Evolutionary conservation across 1,284 basidiomycete genomes (phyloP).

Genomic region (Porphyrellus sp.): DNA sequence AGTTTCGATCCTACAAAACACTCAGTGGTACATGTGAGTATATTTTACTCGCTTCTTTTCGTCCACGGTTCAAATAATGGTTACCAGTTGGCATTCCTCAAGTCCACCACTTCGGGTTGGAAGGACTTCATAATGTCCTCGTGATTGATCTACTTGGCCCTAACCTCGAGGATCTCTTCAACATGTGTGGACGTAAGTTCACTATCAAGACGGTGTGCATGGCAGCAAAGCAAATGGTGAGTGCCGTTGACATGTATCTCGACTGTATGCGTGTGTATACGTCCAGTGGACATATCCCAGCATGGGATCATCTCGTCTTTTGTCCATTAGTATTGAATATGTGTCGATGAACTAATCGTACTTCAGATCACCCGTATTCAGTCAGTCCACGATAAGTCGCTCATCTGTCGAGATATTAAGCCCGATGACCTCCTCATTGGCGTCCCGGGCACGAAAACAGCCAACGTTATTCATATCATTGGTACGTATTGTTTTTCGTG

Average conservation of each 20-base stretch:
- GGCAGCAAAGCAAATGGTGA: conserved; percentile 98
- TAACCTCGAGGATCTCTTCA: conserved; percentile 94
- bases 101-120: conserved; percentile 98
- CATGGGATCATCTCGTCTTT: background rate
- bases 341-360: conserved; percentile 8
- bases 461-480: conserved; percentile 91
- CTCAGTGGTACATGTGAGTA: conserved; percentile 86
- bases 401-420: conserved; percentile 99
- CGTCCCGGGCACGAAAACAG: conserved; percentile 87
- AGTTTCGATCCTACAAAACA: conserved; percentile 96
- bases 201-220: conserved; percentile 97
- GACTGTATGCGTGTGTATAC: conserved; percentile 1
- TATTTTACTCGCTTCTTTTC: conserved; percentile 5
- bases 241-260: conserved; percentile 20
- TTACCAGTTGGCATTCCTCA: conserved; percentile 86
- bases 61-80: conserved; percentile 15
- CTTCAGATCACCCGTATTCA: conserved; percentile 91
- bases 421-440: conserved; percentile 99
- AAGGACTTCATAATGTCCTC: conserved; percentile 95
- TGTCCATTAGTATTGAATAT: background rate
- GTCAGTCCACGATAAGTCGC: conserved; percentile 96
- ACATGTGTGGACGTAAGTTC: conserved; percentile 98
- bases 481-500: conserved; percentile 43
- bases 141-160: conserved; percentile 97
- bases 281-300: background rate